Conservation (phyloP, 1,284 basidiomycete species). For the Boletus semigastroideus region DNA sequence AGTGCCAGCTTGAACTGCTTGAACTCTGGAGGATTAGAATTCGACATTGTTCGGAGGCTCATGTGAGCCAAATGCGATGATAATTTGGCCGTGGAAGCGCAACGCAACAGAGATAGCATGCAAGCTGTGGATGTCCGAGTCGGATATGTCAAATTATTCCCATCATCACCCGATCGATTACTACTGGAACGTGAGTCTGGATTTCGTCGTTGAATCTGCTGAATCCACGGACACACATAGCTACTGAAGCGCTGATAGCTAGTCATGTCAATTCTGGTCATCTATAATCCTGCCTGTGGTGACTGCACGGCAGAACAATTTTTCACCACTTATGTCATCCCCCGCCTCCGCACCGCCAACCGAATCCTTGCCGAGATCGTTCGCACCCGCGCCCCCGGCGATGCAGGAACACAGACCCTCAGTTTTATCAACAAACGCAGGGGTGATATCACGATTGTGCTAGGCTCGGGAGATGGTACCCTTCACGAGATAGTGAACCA, state of each 20-base stretch:
- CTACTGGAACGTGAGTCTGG: slow-evolving; percentile 6
- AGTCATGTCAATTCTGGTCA: slow-evolving; percentile 43
- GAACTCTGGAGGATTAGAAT: slow-evolving; percentile 41
- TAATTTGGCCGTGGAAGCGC: slow-evolving; percentile 2
- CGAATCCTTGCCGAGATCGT: slow-evolving; percentile 42
- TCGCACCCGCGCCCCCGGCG: slow-evolving; percentile 51
- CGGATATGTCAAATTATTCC: not conserved
- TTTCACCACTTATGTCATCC: slow-evolving; percentile 60
- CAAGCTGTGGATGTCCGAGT: not conserved
- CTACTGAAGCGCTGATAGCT: not conserved
- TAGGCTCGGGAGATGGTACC: slow-evolving; percentile 90
- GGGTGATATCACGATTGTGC: slow-evolving; percentile 48
- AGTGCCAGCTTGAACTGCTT: slow-evolving; percentile 83
- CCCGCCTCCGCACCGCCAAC: slow-evolving; percentile 52
- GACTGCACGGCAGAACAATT: slow-evolving; percentile 43
- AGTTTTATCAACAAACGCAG: slow-evolving; percentile 37
- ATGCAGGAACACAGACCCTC: slow-evolving; percentile 59
- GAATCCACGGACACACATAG: not conserved
- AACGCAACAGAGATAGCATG: slow-evolving; percentile 22
- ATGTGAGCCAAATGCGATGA: not conserved
- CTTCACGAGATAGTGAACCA: slow-evolving; percentile 81
- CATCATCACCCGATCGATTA: not conserved
- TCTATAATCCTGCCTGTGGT: slow-evolving; percentile 55
- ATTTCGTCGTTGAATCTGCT: not conserved
- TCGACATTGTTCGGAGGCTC: slow-evolving; percentile 27